Base-by-base conservation (phyloP, 2,329 filamentous ascomycete species). In the Fusarium sp. region DNA sequence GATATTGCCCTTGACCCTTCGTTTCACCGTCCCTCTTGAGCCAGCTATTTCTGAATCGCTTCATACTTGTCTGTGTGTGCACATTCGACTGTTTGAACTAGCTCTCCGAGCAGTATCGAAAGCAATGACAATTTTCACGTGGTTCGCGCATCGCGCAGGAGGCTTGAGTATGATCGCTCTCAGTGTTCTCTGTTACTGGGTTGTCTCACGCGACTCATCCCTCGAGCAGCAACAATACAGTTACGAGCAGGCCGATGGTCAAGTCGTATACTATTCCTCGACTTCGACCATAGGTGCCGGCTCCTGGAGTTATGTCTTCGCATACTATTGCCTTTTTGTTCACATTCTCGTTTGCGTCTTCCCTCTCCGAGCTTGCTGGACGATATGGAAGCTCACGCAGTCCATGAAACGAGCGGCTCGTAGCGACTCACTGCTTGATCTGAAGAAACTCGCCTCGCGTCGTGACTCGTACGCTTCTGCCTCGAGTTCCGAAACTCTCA, bases 281-380 rank as follows among this genome's bases (percentile, higher is more conserved):
- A 69, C 74, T 4, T 68, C 76, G 5, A 68, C 70, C 2, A 72
- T 79, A 37, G 83, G 84, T 30, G 83, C 80, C 38, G 84, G 85
- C 33, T 73, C 83, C 47, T 86, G 81, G 81, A 86, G 85, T 15
- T 76, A 82, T 49, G 33, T 87, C 31, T 91, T 90, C 72, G 84
- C 88, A 50, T 88, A 87, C 73, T 92, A 92, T 78, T 88, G 86
- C 53, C 80, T 92, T 18, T 75, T 90, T 34, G 85, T 92, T 57
- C 90, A 92, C 76, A 59, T 88, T 55, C 80, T 91, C 55, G 88
- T 91, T 71, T 86, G 87, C 67, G 76, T 84, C 33, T 92, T 92
- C 70, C 88, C 89, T 23, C 73, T 89, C 8, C 85, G 89, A 62
- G 86, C 88, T 26, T 88, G 85, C 77, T 90, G 84, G 81, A 85